These are phyloP conservation scores for Pyracantha coccinea DNA, from an alignment of 331 rosid genomes.

Conservation along the genomic window DNA sequence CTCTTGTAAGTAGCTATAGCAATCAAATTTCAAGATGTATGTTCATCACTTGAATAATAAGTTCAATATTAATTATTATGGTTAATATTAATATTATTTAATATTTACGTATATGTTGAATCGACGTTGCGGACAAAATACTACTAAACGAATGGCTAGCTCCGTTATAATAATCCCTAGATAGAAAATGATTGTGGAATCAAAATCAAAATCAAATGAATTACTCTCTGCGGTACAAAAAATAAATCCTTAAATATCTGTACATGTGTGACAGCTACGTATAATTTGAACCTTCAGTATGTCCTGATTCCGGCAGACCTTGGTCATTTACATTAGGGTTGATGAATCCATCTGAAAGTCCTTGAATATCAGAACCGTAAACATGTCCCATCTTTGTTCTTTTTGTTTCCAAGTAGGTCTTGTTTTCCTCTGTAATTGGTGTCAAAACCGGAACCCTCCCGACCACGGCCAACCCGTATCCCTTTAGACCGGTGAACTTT, in stretches of 20 bases:
- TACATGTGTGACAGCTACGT: background rate
- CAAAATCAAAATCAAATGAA: background rate
- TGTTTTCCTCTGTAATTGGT: slow-evolving; percentile 70
- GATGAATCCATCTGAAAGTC: slow-evolving; percentile 28
- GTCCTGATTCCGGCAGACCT: background rate
- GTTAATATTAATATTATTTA: too few relatives aligned
- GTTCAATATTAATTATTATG: too few relatives aligned
- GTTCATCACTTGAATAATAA: too few relatives aligned
- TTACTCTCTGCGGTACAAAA: background rate
- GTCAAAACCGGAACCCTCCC: slow-evolving; percentile 82
- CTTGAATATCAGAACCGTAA: slow-evolving; percentile 67
- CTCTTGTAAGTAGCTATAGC: too few relatives aligned
- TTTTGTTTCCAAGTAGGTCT: slow-evolving; percentile 65
- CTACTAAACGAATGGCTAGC: too few relatives aligned
- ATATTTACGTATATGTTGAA: too few relatives aligned
- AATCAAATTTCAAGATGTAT: too few relatives aligned
- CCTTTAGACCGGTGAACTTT: slow-evolving; percentile 66
- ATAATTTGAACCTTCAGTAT: background rate
- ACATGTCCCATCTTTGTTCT: slow-evolving; percentile 84
- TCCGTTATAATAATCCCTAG: too few relatives aligned
- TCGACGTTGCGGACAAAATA: too few relatives aligned
- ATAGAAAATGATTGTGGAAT: background rate
- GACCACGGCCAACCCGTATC: slow-evolving; percentile 70
- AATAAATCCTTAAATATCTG: background rate
- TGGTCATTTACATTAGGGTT: slow-evolving; percentile 23